These are phyloP conservation scores for Aphanomyces stellatus DNA, from an alignment of 352 stramenopile genomes.

Conservation along the genomic window DNA sequence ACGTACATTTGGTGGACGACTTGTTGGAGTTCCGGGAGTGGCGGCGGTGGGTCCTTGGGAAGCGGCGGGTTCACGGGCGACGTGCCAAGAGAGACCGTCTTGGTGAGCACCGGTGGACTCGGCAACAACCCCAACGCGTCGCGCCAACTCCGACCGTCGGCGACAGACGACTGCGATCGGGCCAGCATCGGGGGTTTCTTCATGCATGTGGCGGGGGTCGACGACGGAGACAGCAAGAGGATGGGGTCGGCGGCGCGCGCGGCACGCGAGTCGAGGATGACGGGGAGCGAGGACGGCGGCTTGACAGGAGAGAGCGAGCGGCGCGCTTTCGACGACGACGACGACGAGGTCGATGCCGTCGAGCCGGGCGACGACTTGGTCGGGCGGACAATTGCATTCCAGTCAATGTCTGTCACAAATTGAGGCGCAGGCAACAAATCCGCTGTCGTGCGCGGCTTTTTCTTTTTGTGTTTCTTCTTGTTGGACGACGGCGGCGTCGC, in stretches of 20 bases:
- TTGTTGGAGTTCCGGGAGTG: background rate
- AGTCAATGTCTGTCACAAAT: slow-evolving; percentile 6
- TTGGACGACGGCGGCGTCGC: background rate
- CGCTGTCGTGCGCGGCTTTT: background rate
- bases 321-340: background rate
- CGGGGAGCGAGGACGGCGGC: background rate
- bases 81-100: slow-evolving; percentile 1
- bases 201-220: background rate
- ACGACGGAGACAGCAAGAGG: background rate
- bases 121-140: background rate
- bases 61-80: background rate
- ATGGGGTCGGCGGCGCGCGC: background rate
- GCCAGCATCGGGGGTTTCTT: slow-evolving; percentile 5
- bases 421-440: background rate
- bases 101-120: background rate
- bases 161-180: slow-evolving; percentile 10
- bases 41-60: background rate
- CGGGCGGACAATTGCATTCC: background rate
- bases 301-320: slow-evolving; percentile 3
- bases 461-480: slow-evolving; percentile 9
- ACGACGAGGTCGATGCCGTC: background rate
- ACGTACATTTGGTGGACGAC: slow-evolving; percentile 20
- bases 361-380: slow-evolving; percentile 6
- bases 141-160: slow-evolving; percentile 16
- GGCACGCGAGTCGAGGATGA: background rate